Conservation (phyloP, 1,139 yeast species). For the Saccharomycopsis phalli region DNA sequence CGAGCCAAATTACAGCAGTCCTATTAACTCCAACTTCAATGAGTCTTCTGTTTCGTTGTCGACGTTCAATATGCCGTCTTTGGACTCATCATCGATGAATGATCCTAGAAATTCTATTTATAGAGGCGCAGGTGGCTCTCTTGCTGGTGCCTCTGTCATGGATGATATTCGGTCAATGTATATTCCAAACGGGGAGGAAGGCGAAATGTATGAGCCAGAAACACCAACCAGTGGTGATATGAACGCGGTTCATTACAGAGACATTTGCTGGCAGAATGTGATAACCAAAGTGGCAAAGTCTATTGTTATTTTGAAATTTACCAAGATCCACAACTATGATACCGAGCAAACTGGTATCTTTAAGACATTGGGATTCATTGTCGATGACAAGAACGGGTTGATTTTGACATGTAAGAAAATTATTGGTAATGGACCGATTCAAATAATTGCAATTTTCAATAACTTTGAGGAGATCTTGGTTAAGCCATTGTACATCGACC, state of each 20-base stretch:
- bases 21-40: conserved; percentile 20
- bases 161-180: conserved; percentile 20
- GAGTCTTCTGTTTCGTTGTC: conserved; percentile 19
- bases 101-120: conserved; percentile 18
- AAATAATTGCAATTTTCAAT: conserved; percentile 85
- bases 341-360: conserved; percentile 75
- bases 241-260: conserved; percentile 20
- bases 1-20: conserved; percentile 18
- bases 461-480: conserved; percentile 93
- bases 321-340: conserved; percentile 81
- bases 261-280: conserved; percentile 60
- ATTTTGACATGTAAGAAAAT: conserved; percentile 90
- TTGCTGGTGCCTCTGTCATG: conserved; percentile 20
- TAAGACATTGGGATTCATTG: conserved; percentile 95
- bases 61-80: conserved; percentile 20
- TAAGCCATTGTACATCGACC: conserved; percentile 73
- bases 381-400: conserved; percentile 70
- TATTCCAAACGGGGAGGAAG: conserved; percentile 18
- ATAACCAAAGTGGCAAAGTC: conserved; percentile 75
- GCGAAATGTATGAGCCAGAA: conserved; percentile 18
- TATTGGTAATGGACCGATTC: conserved; percentile 90
- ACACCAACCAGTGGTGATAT: conserved; percentile 20
- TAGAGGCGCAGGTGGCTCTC: conserved; percentile 20
- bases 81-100: conserved; percentile 18
- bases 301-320: conserved; percentile 83